A percentile compares a stretch with the other conserved stretches of the same genome.
Conservation (phyloP, 2,329 filamentous ascomycete species). For the Penicillium expansum region DNA sequence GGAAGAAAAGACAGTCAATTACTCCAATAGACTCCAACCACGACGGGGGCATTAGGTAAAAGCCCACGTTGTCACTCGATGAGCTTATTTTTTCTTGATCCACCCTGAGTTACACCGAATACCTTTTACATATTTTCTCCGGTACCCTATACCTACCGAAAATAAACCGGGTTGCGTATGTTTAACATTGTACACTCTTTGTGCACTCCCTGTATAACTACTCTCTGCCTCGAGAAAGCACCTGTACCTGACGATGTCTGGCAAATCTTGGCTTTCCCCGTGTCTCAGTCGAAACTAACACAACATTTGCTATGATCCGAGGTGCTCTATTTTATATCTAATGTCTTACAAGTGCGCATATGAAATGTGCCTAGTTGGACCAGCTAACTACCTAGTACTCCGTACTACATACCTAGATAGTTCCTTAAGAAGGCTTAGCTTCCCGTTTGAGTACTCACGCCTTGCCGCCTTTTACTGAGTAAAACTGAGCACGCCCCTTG, state of each 20-base stretch:
- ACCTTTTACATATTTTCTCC: background rate
- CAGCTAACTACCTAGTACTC: background rate
- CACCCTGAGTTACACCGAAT: constrained; percentile 11
- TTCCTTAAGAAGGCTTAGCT: too few species aligned
- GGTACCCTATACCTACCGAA: background rate
- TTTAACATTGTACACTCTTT: background rate
- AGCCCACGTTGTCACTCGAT: constrained; percentile 8
- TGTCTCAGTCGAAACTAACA: background rate
- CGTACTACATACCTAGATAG: too few species aligned
- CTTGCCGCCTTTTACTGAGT: background rate
- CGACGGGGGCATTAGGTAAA: constrained; percentile 24
- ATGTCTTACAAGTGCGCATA: background rate
- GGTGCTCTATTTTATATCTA: background rate
- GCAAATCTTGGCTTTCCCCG: background rate
- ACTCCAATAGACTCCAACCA: constrained; percentile 22
- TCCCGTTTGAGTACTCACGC: background rate
- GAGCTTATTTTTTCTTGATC: constrained; percentile 25
- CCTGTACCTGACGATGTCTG: background rate
- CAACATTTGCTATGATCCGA: background rate
- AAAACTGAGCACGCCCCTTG: background rate
- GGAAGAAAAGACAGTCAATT: constrained; percentile 4
- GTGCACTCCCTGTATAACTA: background rate
- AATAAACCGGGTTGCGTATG: background rate
- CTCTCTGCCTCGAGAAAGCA: background rate
- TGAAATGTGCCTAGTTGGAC: background rate